Base-by-base conservation (phyloP, 2,329 filamentous ascomycete species). In the Daldinia sp. region DNA sequence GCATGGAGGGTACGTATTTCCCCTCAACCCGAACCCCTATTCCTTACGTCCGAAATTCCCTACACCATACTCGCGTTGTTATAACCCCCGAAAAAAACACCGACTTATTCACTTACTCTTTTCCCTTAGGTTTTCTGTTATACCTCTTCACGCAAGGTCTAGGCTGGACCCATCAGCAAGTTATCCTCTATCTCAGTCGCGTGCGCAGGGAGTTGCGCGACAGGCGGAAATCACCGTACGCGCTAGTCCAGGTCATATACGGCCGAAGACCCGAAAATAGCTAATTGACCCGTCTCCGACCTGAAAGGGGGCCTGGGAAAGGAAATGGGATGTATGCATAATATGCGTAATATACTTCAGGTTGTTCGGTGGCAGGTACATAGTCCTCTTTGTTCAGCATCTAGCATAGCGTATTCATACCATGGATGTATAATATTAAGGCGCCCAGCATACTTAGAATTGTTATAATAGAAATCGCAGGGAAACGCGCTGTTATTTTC, bases 91-190 rank as follows among this genome's bases (percentile, higher is more conserved):
- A n/a, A n/a, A n/a, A n/a, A n/a, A n/a, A n/a, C n/a, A n/a, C n/a
- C n/a, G 19, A 32, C 56, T 52, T 35, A 58, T 17, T 9, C 21
- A 4, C 8, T 4, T 13, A 17, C 10, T 25, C 4, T 8, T 7
- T 3, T 4, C 10, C 4, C 10, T 1, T 23, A 64, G 61, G 61
- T 9, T 64, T 64, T 53, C 37, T 56, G 5, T 25, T 64, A 8
- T 61, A 61, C 27, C 62, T 64, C 43, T 64, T 58, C 58, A 58
- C 58, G 25, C 50, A 54, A 29, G 58, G 48, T 4, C 25, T 64
- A 9, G 62, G 62, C 49, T 64, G 62, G 62, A 39, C 62, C 30
- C 52, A 35, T 27, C 58, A 64, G 15, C 62, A 64, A 35, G 58
- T 64, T 4, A 61, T 50, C 1, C 13, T 64, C 8, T 64, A 64